Percentiles rank a stretch among this genome's conserved stretches.
Evolutionary conservation across 176 grass and related monocot species (phyloP).

Genomic region (Tuctoria greenei): DNA sequence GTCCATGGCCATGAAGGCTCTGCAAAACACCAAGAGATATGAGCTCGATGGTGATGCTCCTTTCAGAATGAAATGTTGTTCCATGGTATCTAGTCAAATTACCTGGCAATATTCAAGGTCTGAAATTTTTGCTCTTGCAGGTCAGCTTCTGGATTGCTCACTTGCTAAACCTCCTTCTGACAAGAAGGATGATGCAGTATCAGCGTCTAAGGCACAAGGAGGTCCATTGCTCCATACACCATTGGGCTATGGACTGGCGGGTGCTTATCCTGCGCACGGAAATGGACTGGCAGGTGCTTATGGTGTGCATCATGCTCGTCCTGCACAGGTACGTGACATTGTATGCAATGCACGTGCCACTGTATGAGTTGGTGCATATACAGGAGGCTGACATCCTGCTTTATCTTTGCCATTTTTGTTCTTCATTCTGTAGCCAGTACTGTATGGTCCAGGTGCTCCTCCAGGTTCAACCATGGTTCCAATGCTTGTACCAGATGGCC

Average conservation of each 20-base stretch:
- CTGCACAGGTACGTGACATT: slow-evolving; percentile 50
- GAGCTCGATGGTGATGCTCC: slow-evolving; percentile 63
- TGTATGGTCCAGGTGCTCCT: slow-evolving; percentile 44
- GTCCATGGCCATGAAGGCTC: slow-evolving; percentile 71
- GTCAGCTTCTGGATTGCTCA: slow-evolving; percentile 79
- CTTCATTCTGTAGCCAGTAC: slow-evolving; percentile 53
- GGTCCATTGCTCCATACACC: slow-evolving; percentile 51
- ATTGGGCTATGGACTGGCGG: slow-evolving; percentile 53
- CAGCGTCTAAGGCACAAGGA: slow-evolving; percentile 51
- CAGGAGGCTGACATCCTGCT: slow-evolving; percentile 8
- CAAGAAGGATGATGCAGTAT: slow-evolving; percentile 54
- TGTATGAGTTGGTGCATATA: not conserved
- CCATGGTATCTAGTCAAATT: slow-evolving; percentile 2
- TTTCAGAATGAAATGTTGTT: slow-evolving; percentile 7
- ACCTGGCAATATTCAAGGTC: slow-evolving; percentile 16
- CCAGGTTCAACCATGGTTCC: slow-evolving; percentile 49
- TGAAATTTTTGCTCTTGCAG: slow-evolving; percentile 40
- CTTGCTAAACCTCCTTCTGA: slow-evolving; percentile 83
- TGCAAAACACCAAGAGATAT: slow-evolving; percentile 74
- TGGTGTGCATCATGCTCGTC: slow-evolving; percentile 37
- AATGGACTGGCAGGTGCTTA: slow-evolving; percentile 58
- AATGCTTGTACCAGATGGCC: slow-evolving; percentile 51
- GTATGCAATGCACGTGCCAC: not conserved
- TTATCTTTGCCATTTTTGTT: slow-evolving; percentile 3
- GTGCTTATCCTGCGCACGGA: slow-evolving; percentile 32